Conservation (phyloP, 1,284 basidiomycete species). For the Austroboletus novae-zelandiae region DNA sequence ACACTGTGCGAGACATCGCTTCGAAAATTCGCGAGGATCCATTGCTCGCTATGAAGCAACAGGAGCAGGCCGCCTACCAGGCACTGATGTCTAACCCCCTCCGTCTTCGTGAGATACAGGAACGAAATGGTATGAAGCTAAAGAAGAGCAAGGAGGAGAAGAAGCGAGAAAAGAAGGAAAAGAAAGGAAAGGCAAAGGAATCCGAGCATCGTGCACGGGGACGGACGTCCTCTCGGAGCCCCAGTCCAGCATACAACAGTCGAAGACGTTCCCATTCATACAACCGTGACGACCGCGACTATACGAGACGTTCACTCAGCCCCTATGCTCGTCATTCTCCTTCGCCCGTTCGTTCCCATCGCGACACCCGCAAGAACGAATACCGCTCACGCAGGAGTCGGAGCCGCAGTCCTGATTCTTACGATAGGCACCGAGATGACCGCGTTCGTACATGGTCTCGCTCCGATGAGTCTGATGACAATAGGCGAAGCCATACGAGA, state of each 20-base stretch:
- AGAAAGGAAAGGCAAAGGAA: constrained; percentile 48
- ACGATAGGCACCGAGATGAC: constrained; percentile 25
- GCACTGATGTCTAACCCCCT: constrained; percentile 90
- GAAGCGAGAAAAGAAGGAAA: constrained; percentile 56
- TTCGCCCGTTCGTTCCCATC: constrained; percentile 33
- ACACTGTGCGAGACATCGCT: constrained; percentile 85
- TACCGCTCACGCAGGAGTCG: constrained; percentile 26
- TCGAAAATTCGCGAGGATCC: constrained; percentile 97
- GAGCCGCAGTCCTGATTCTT: constrained; percentile 32
- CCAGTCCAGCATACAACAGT: constrained; percentile 25
- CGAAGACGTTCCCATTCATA: constrained; percentile 37
- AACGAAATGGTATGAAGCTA: constrained; percentile 69
- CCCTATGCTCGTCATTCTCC: constrained; percentile 39
- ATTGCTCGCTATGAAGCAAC: constrained; percentile 93
- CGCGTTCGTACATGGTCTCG: constrained; percentile 36
- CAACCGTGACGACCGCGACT: constrained; percentile 34
- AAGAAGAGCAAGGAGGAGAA: constrained; percentile 76
- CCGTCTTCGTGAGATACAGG: constrained; percentile 79
- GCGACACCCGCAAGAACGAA: constrained; percentile 21
- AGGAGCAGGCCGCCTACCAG: constrained; percentile 92
- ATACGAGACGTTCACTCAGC: constrained; percentile 34
- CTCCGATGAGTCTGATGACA: constrained; percentile 50
- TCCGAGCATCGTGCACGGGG: constrained; percentile 31
- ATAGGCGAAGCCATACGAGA: constrained; percentile 27
- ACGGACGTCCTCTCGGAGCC: constrained; percentile 40